A percentile compares a stretch with the other conserved stretches of the same genome.
phyloP scores from a whole-genome alignment of 768 basidiomycete species.

The Favolaschia claudopus region DNA sequence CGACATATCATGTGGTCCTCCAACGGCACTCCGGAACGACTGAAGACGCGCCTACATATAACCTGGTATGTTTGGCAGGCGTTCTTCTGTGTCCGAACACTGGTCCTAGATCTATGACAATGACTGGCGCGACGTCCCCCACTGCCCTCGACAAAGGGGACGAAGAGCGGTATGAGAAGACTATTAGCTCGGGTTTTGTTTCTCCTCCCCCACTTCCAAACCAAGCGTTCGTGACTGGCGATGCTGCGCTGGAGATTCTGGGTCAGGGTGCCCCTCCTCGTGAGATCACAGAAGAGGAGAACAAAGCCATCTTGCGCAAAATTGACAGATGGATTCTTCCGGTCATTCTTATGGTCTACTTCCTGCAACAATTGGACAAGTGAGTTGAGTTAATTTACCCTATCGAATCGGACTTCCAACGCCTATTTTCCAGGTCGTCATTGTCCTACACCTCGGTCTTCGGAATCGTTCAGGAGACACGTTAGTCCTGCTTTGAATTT shows the following conservation, averaged over 20 bases:
- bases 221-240: slow-evolving; percentile 27
- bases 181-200: slow-evolving; percentile 12
- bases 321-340: slow-evolving; percentile 50
- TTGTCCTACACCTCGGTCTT: slow-evolving; percentile 58
- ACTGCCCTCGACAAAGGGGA: not conserved
- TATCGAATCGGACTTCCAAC: not conserved
- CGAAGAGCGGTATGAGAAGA: slow-evolving; percentile 18
- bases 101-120: not conserved
- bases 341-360: slow-evolving; percentile 48
- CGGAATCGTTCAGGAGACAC: slow-evolving; percentile 44
- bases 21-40: too few relatives aligned
- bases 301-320: slow-evolving; percentile 43
- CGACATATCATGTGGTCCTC: too few relatives aligned
- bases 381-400: slow-evolving; percentile 17
- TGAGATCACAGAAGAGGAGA: slow-evolving; percentile 41
- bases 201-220: slow-evolving; percentile 7
- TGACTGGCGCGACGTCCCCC: not conserved
- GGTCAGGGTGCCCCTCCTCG: slow-evolving; percentile 31
- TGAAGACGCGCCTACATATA: too few relatives aligned
- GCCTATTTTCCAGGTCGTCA: slow-evolving; percentile 41
- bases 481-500: slow-evolving; percentile 25
- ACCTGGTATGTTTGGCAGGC: not conserved
- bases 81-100: too few relatives aligned
- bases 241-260: slow-evolving; percentile 41
- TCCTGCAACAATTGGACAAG: slow-evolving; percentile 55